Base-by-base conservation (phyloP, 2,329 filamentous ascomycete species). In the Lachnellula arida region DNA sequence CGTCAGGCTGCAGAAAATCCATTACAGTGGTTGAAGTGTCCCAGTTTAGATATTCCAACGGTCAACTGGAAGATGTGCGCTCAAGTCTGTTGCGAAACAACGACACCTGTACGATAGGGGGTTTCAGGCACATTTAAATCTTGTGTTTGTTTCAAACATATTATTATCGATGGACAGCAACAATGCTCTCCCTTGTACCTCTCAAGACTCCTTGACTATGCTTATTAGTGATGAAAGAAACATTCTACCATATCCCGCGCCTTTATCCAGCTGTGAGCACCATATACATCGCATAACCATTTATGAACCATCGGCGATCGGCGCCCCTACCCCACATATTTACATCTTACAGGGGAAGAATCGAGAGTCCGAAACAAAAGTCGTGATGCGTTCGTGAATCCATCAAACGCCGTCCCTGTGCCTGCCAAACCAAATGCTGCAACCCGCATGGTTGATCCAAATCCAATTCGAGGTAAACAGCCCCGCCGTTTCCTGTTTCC, bases 361-460 rank as follows among this genome's bases (percentile, higher is more conserved):
- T 28, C 12, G 25, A 47, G 28, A 47, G 9, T 47, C n/a, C 44
- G 44, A 47, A 47, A 47, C 44, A 47, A 56, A 53, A 51, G 35
- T 48, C 53, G 51, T 55, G 28, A 53, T 51, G 54, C 48, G 51
- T 47, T 49, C 56, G 53, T 56, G 54, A 55, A 51, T 50, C 47
- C 42, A 50, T 46, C 50, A 57, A 60, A 51, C 48, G 48, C 37
- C 52, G 37, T 39, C 32, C 54, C 57, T 58, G 51, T 54, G 46
- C 54, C 54, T 56, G 55, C 56, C 47, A 61, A 61, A 52, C 54
- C 55, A 37, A 47, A 57, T 46, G 58, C 37, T 65, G 60, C 60
- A 51, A 61, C 57, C 54, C 58, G 61, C 57, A 63, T 55, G 58
- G 61, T 43, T 58, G 43, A 17, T 51, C 51, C 37, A 56, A 57